phyloP scores from a whole-genome alignment of 768 basidiomycete genomes.

The Boletus bicolor region DNA sequence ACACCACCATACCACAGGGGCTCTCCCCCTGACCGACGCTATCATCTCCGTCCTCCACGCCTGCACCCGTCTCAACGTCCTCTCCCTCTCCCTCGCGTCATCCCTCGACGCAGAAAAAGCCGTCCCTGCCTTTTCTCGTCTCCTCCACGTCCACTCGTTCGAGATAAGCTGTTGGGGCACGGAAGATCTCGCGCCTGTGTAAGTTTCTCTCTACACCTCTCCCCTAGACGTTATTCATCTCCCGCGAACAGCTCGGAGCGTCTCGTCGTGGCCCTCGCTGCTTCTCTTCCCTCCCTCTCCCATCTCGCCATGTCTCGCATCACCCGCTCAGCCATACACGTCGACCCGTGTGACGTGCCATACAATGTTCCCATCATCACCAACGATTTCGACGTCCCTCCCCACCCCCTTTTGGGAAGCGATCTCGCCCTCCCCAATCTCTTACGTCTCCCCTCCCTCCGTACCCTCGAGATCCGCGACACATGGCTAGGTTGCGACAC shows the following conservation, averaged over 20 bases:
- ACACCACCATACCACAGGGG: slow-evolving; percentile 31
- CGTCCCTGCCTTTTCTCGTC: slow-evolving; percentile 23
- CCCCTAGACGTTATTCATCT: neutral
- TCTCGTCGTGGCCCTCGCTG: slow-evolving; percentile 65
- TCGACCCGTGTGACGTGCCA: slow-evolving; percentile 43
- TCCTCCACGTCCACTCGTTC: slow-evolving; percentile 17
- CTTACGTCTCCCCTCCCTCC: slow-evolving; percentile 59
- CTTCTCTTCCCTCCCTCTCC: slow-evolving; percentile 51
- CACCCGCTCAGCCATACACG: slow-evolving; percentile 64
- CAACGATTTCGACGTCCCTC: slow-evolving; percentile 59
- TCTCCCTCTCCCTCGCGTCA: slow-evolving; percentile 28
- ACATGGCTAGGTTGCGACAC: slow-evolving; percentile 58
- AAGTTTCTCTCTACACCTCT: slow-evolving; percentile 11
- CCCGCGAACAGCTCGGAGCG: slow-evolving; percentile 43
- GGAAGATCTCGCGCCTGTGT: slow-evolving; percentile 38
- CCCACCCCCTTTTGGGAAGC: slow-evolving; percentile 50
- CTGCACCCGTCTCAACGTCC: slow-evolving; percentile 41
- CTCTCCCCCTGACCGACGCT: slow-evolving; percentile 40
- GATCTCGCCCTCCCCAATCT: slow-evolving; percentile 64
- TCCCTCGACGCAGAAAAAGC: slow-evolving; percentile 17
- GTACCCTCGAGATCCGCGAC: slow-evolving; percentile 60
- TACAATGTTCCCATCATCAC: slow-evolving; percentile 54
- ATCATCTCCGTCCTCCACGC: slow-evolving; percentile 49
- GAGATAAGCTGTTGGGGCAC: slow-evolving; percentile 26
- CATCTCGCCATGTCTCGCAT: slow-evolving; percentile 60